Percentiles rank a stretch among this genome's conserved stretches.
Evolutionary conservation across 306 rosid species (phyloP).

Genomic region (Boehmeria nivea): DNA sequence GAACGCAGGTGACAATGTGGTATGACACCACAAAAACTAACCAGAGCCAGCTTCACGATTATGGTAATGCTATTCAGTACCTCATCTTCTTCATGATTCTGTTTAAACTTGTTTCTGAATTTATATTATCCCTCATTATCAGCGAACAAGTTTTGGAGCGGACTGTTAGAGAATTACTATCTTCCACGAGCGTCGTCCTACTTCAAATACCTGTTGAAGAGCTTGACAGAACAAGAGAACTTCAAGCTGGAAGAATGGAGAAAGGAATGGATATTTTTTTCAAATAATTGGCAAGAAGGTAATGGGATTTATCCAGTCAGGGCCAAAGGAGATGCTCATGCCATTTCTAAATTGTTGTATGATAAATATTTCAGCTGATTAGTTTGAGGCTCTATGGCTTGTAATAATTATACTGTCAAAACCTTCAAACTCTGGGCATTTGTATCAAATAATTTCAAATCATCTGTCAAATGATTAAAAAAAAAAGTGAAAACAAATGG

Average conservation of each 20-base stretch:
- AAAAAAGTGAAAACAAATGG: no score
- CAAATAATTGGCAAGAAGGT: slow-evolving; percentile 85
- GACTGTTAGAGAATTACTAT: slow-evolving; percentile 64
- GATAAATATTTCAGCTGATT: slow-evolving; percentile 42
- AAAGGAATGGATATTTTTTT: slow-evolving; percentile 67
- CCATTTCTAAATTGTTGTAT: slow-evolving; percentile 57
- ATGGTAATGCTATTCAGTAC: slow-evolving; percentile 45
- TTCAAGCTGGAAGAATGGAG: slow-evolving; percentile 72
- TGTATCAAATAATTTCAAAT: no score
- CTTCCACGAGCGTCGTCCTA: slow-evolving; percentile 82
- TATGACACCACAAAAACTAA: slow-evolving; percentile 58
- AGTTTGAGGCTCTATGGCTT: not conserved
- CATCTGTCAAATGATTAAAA: no score
- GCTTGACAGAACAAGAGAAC: slow-evolving; percentile 50
- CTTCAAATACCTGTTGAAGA: slow-evolving; percentile 47
- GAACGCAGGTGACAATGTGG: slow-evolving; percentile 97
- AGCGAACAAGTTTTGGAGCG: slow-evolving; percentile 93
- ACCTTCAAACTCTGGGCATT: no score
- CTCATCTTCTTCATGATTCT: not conserved
- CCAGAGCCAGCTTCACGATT: slow-evolving; percentile 87
- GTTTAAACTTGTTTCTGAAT: not conserved
- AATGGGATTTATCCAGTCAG: slow-evolving; percentile 54
- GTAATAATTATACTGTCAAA: no score
- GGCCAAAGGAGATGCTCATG: slow-evolving; percentile 67
- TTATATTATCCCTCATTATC: not conserved